Evolutionary conservation across 805 yeast species (phyloP), one percentile per base, ranked within the genome.

Genomic region (Candida coquimbonensis): DNA sequence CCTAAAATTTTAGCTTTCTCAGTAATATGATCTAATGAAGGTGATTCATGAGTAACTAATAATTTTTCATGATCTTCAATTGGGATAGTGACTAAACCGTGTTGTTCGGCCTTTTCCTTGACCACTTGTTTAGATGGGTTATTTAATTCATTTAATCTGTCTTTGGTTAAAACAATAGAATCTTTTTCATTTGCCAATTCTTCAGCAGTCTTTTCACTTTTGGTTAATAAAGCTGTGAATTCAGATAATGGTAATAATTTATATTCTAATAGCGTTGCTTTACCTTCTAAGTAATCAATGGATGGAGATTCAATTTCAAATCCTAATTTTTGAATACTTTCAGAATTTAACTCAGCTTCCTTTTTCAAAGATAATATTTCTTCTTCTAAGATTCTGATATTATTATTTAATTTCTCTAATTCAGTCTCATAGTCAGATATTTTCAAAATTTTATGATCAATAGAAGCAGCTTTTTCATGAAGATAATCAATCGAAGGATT

Each of bases 401-500:
- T 45, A 17, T 42, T 35, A 29, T 47, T 40, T 31, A 54, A 34
- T 12, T 51, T 46, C 2, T 40, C 24, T 1, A 46, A 12, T 17
- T 47, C 38, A 39, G 33, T 39, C 5, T 43, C 42, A n/a, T 43
- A 39, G 24, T 21, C 42, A 8, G 36, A 17, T 17, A 32, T 14
- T 7, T 36, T 25, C 13, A 45, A 27, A 21, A 34, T 19, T 8
- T 19, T 38, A 27, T 29, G 36, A 27, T 38, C 39, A 16, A n/a
- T 13, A 21, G 25, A 12, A 5, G 37, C 24, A 9, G 72, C 64
- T 40, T 60, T 38, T 29, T 29, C 31, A 29, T 45, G 49, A 17
- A 66, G 43, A 38, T 54, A 56, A 1, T 60, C 68, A 16, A 53
- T 46, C n/a, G 65, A 57, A 7, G 78, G 76, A 5, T 48, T 44